These are phyloP conservation scores for Agaricus subrufescens DNA, from an alignment of 768 basidiomycete species.

Conservation along the genomic window DNA sequence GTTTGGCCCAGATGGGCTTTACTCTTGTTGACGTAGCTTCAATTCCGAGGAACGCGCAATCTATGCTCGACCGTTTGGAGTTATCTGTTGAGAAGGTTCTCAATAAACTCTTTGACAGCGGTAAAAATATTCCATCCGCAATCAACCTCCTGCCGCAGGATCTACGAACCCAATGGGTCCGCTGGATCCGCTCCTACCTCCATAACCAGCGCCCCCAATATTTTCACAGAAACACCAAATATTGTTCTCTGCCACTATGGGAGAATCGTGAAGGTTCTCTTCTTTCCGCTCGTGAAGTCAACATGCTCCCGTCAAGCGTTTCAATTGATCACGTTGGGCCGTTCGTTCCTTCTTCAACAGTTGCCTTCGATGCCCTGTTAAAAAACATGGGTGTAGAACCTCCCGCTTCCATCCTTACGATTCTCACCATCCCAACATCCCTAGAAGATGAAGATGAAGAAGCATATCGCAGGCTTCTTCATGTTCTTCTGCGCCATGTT, in stretches of 20 bases:
- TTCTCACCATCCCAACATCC: conserved; percentile 7
- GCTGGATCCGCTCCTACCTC: neutral
- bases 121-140: neutral
- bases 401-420: neutral
- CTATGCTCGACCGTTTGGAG: neutral
- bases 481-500: neutral
- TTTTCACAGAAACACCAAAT: neutral
- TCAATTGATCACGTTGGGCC: neutral
- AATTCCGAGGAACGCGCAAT: conserved; percentile 12
- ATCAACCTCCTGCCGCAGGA: neutral
- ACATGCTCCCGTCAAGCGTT: conserved; percentile 3
- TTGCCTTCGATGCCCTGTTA: neutral
- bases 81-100: neutral
- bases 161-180: neutral
- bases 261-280: neutral
- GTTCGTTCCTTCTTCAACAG: conserved; percentile 1
- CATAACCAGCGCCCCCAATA: neutral
- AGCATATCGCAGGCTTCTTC: conserved; percentile 4
- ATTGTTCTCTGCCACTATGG: conserved; percentile 2
- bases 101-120: neutral
- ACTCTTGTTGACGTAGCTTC: conserved; percentile 12
- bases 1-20: conserved; percentile 15
- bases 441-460: conserved; percentile 13
- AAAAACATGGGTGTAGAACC: neutral
- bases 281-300: conserved; percentile 1